A percentile compares a stretch with the other conserved stretches of the same genome.
These are phyloP conservation scores for Fomitopsis palustris DNA, from an alignment of 1,284 basidiomycete genomes.

Conservation along the genomic window DNA sequence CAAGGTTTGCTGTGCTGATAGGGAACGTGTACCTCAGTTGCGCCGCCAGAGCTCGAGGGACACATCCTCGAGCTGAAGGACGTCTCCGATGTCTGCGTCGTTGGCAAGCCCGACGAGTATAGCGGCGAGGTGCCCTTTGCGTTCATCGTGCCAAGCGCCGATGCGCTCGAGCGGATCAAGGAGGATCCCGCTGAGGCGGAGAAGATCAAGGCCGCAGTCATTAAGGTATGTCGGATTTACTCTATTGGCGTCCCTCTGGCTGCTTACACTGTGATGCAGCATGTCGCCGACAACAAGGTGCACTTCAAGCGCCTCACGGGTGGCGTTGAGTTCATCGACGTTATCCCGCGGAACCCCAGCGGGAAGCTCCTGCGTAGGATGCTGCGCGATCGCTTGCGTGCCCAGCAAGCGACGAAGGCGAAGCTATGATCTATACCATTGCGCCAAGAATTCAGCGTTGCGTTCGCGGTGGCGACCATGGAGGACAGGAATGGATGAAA, in stretches of 20 bases:
- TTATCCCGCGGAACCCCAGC: slow-evolving; percentile 23
- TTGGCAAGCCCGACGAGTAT: slow-evolving; percentile 74
- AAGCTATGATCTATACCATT: background rate
- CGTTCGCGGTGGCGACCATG: too few species aligned
- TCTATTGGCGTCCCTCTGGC: too few species aligned
- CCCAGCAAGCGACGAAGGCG: background rate
- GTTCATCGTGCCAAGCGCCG: slow-evolving; percentile 56
- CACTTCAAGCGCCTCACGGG: slow-evolving; percentile 21
- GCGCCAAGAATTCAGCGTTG: background rate
- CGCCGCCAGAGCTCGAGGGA: slow-evolving; percentile 39
- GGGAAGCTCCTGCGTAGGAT: slow-evolving; percentile 23
- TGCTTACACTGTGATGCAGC: slow-evolving; percentile 8
- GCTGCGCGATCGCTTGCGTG: slow-evolving; percentile 22
- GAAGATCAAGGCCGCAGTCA: slow-evolving; percentile 13
- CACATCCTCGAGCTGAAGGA: slow-evolving; percentile 71
- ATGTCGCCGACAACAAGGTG: slow-evolving; percentile 22
- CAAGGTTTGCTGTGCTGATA: slow-evolving; percentile 16
- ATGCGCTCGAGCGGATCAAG: slow-evolving; percentile 29
- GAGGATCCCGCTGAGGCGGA: slow-evolving; percentile 7
- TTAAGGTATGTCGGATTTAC: slow-evolving; percentile 37
- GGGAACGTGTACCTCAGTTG: slow-evolving; percentile 26
- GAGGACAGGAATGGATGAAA: too few species aligned
- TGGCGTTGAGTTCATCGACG: slow-evolving; percentile 22
- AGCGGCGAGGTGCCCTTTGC: slow-evolving; percentile 78
- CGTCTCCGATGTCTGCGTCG: slow-evolving; percentile 71